Evolutionary conservation across 1,284 basidiomycete genomes (phyloP).

Genomic region (Tylopilus sp.): DNA sequence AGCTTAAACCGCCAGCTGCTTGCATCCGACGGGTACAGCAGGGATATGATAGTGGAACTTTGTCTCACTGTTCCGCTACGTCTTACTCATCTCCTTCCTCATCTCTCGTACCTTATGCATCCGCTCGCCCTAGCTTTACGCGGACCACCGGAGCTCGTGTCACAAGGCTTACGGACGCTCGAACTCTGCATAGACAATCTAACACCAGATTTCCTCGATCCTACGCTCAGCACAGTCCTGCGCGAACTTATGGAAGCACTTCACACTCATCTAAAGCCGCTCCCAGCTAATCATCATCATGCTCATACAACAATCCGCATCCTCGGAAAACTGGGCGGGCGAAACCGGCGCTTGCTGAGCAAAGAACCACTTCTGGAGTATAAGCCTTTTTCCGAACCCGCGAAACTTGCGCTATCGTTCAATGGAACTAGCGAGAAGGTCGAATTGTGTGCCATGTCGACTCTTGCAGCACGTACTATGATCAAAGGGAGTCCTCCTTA

Average conservation of each 20-base stretch:
- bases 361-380: conserved; percentile 79
- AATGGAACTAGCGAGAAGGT: conserved; percentile 66
- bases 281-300: conserved; percentile 87
- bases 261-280: conserved; percentile 84
- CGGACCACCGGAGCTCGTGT: conserved; percentile 85
- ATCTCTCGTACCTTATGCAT: conserved; percentile 95
- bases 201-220: conserved; percentile 97
- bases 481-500: conserved; percentile 47
- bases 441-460: conserved; percentile 68
- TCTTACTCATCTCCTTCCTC: conserved; percentile 92
- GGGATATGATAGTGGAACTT: conserved; percentile 94
- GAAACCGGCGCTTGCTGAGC: conserved; percentile 84
- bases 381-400: conserved; percentile 61
- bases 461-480: conserved; percentile 67
- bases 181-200: conserved; percentile 99
- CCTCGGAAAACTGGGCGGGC: conserved; percentile 92
- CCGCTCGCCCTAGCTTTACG: conserved; percentile 90
- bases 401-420: conserved; percentile 71
- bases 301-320: conserved; percentile 96
- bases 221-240: conserved; percentile 89
- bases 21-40: conserved; percentile 68
- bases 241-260: conserved; percentile 94
- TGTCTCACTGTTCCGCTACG: conserved; percentile 96
- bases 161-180: conserved; percentile 93
- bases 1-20: conserved; percentile 88